A percentile compares a stretch with the other conserved stretches of the same genome.
Evolutionary conservation across 108 stramenopile genomes (phyloP).

Genomic region (Conticribra weissflogii): DNA sequence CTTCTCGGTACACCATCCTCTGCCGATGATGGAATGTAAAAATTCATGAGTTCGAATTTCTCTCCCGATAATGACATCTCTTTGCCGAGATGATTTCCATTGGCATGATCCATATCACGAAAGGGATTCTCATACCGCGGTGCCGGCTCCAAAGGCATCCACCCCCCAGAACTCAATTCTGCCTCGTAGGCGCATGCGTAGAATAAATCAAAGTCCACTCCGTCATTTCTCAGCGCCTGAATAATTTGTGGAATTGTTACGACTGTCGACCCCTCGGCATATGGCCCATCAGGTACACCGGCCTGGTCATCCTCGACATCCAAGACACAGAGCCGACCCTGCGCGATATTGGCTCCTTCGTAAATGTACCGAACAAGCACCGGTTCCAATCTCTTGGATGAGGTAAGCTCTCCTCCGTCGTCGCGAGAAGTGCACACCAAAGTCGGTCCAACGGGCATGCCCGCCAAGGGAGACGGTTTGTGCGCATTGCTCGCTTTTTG

Average conservation of each 20-base stretch:
- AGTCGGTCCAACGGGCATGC: constrained; percentile 26
- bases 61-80: no score
- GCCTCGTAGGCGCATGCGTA: constrained; percentile 46
- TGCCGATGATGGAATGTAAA: constrained; percentile 15
- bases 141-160: constrained; percentile 40
- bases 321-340: constrained; percentile 30
- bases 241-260: constrained; percentile 26
- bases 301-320: no score
- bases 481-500: no score
- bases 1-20: constrained; percentile 10
- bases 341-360: constrained; percentile 26
- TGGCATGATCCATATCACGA: background rate
- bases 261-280: background rate
- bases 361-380: constrained; percentile 44
- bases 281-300: no score
- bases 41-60: no score
- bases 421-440: background rate
- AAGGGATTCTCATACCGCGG: constrained; percentile 29
- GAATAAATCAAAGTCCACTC: constrained; percentile 39
- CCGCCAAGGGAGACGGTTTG: constrained; percentile 12
- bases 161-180: constrained; percentile 25
- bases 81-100: background rate
- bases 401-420: background rate
- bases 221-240: constrained; percentile 24
- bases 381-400: background rate